A percentile compares a stretch with the other conserved stretches of the same genome.
Evolutionary conservation across 2,329 filamentous ascomycete genomes (phyloP).

Genomic region (Metarhizium guizhouense): DNA sequence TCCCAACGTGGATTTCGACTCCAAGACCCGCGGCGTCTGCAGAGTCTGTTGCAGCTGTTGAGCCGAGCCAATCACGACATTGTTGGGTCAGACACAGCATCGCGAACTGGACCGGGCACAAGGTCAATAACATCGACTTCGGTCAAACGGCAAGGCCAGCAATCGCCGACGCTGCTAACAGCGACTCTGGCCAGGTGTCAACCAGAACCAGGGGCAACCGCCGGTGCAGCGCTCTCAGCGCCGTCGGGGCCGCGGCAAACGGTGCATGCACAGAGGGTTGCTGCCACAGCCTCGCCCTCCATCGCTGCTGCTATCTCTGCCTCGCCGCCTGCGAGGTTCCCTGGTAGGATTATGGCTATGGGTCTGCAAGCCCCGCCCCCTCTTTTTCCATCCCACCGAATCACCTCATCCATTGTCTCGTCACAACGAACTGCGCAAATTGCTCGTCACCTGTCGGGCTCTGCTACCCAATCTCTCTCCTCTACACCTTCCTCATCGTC

Average conservation of each 20-base stretch:
- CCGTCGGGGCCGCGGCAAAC: not conserved
- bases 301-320: not conserved
- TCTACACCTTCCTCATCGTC: conserved; percentile 1
- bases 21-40: conserved; percentile 8
- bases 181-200: not conserved
- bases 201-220: not conserved
- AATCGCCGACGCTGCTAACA: not conserved
- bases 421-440: conserved; percentile 43
- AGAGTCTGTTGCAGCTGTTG: conserved; percentile 1
- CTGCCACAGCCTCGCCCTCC: too few species aligned
- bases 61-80: conserved; percentile 9
- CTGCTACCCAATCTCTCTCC: conserved; percentile 8
- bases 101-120: not conserved
- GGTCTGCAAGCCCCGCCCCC: conserved; percentile 28
- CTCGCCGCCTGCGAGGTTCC: not conserved
- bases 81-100: not conserved
- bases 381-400: conserved; percentile 21
- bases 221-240: not conserved
- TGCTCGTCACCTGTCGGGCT: conserved; percentile 42
- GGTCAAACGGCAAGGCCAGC: not conserved
- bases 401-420: conserved; percentile 33
- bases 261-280: too few species aligned
- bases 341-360: conserved; percentile 10
- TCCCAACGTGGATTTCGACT: not conserved
- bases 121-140: not conserved